Conservation (phyloP, 306 rosid genomes). For the Morella rubra region DNA sequence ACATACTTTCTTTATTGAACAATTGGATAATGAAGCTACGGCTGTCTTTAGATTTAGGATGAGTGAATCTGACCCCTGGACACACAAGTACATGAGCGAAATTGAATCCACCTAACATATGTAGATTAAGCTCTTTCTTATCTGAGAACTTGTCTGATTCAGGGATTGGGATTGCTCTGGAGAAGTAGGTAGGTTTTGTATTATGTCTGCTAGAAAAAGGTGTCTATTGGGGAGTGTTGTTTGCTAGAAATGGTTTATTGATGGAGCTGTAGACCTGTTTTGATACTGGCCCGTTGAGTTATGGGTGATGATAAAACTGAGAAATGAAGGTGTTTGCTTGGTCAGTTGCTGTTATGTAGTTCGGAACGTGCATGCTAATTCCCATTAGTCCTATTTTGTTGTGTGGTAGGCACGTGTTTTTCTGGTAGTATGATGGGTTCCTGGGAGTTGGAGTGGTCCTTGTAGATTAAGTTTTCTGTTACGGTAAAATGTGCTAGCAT, state of each 20-base stretch:
- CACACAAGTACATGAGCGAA: neutral
- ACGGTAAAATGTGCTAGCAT: neutral
- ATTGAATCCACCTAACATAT: neutral
- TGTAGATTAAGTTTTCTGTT: neutral
- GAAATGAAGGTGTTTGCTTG: neutral
- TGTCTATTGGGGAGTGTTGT: neutral
- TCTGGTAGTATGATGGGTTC: neutral
- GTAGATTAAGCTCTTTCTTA: neutral
- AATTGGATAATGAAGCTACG: neutral
- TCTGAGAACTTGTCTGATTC: neutral
- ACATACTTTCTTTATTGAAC: neutral
- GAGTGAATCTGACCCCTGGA: neutral
- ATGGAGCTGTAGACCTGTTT: neutral
- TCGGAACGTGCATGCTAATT: neutral
- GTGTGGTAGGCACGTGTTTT: neutral
- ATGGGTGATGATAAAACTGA: neutral
- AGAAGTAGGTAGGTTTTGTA: neutral
- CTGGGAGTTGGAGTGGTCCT: neutral
- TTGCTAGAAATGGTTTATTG: neutral
- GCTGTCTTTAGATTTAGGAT: neutral
- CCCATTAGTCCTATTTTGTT: neutral
- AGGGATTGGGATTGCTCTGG: neutral
- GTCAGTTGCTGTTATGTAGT: neutral
- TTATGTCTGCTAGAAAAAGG: neutral
- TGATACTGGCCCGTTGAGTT: slow-evolving; percentile 1